Evolutionary conservation across 371 early-diverging fungal genomes (phyloP).

Genomic region (Parasitella parasitica): DNA sequence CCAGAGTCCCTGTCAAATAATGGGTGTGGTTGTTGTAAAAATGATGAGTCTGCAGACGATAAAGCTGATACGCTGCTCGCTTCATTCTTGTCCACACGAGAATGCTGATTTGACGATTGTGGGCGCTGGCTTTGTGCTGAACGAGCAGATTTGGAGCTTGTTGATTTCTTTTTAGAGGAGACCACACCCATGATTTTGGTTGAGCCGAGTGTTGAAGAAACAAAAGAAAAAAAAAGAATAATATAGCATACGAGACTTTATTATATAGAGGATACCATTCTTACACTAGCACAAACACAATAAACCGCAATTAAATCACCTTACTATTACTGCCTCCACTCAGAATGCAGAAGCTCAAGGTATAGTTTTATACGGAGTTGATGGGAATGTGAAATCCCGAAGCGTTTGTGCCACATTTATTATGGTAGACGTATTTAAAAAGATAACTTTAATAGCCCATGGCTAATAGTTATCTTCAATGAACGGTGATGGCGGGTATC

Average conservation of each 20-base stretch:
- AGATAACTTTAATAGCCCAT: too few species aligned
- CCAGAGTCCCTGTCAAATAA: not conserved
- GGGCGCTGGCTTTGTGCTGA: not conserved
- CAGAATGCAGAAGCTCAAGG: not conserved
- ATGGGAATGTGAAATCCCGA: not conserved
- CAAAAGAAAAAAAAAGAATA: not conserved
- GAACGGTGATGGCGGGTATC: constrained; percentile 22
- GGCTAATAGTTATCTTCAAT: constrained; percentile 8
- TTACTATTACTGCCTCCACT: not conserved
- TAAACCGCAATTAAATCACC: not conserved
- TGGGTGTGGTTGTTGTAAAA: not conserved
- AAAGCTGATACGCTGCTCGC: not conserved
- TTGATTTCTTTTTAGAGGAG: not conserved
- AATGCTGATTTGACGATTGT: not conserved
- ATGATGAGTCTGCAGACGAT: not conserved
- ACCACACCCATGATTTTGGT: not conserved
- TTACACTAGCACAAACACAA: not conserved
- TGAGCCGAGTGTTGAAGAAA: too few species aligned
- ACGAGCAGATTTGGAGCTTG: not conserved
- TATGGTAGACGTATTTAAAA: too few species aligned
- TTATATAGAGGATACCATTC: not conserved
- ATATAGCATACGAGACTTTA: too few species aligned
- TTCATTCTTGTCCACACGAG: not conserved
- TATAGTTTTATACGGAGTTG: constrained; percentile 1
- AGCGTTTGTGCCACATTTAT: constrained; percentile 8